Conservation (phyloP, 1,284 basidiomycete species). For the Xerocomus nothofagi region DNA sequence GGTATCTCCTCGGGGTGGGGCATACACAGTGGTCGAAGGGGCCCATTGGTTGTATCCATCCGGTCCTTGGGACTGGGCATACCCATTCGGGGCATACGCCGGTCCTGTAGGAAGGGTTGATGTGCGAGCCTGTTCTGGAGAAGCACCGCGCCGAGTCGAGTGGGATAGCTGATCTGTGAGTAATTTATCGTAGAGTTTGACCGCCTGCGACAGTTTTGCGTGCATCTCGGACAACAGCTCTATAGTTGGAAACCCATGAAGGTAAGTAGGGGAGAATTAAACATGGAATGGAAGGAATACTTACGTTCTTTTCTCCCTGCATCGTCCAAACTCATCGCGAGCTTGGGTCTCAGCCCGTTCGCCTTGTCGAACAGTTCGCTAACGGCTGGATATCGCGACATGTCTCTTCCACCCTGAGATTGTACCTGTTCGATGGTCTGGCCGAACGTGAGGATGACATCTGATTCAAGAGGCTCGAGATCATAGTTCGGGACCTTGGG, state of each 20-base stretch:
- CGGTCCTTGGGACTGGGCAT: conserved; percentile 21
- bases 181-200: conserved; percentile 86
- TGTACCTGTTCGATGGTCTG: conserved; percentile 87
- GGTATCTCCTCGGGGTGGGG: conserved; percentile 16
- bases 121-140: conserved; percentile 21
- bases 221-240: conserved; percentile 92
- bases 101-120: conserved; percentile 15
- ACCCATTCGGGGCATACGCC: conserved; percentile 17
- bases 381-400: conserved; percentile 79
- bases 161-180: conserved; percentile 81
- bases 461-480: conserved; percentile 74
- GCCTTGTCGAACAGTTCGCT: conserved; percentile 86
- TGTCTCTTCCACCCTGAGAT: conserved; percentile 73
- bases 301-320: conserved; percentile 82
- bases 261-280: not conserved
- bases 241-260: conserved; percentile 32
- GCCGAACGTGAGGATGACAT: conserved; percentile 85
- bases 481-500: conserved; percentile 72
- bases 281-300: conserved; percentile 34
- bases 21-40: conserved; percentile 23
- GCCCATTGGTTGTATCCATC: conserved; percentile 33
- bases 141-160: conserved; percentile 55
- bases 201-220: conserved; percentile 87
- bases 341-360: conserved; percentile 75
- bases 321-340: conserved; percentile 85